These are phyloP conservation scores for Dioscorea cayenensis DNA, from an alignment of 116 monocot genomes.

Conservation along the genomic window DNA sequence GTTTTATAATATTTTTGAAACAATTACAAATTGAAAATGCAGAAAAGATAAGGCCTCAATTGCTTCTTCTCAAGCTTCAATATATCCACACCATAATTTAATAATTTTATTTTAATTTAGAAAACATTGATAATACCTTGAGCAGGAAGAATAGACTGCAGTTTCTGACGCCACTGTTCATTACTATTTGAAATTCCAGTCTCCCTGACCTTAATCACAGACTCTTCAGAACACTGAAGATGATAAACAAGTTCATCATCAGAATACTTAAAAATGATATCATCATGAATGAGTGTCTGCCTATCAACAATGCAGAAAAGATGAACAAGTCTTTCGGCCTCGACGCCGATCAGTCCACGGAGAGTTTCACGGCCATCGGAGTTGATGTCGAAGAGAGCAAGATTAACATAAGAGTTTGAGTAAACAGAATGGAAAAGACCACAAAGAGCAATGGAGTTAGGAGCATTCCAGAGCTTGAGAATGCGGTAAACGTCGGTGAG, in stretches of 20 bases:
- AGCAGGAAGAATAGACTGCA: constrained; percentile 32
- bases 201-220: constrained; percentile 18
- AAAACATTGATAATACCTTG: constrained; percentile 6
- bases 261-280: constrained; percentile 58
- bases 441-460: constrained; percentile 54
- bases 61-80: no score
- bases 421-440: constrained; percentile 94
- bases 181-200: constrained; percentile 3
- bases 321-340: constrained; percentile 71
- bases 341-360: constrained; percentile 31
- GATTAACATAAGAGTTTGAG: constrained; percentile 98
- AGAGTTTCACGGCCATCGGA: constrained; percentile 49
- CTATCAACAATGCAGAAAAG: constrained; percentile 83
- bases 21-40: no score
- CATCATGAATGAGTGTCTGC: constrained; percentile 73
- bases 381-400: constrained; percentile 75
- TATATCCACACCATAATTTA: no score
- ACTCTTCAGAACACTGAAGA: constrained; percentile 27
- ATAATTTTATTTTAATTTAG: no score
- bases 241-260: constrained; percentile 50
- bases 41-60: no score
- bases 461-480: constrained; percentile 66
- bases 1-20: no score
- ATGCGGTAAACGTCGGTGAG: constrained; percentile 75
- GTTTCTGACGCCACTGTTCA: constrained; percentile 56